Percentiles rank a stretch among this genome's conserved stretches.
Conservation (phyloP, 306 rosid species). For the Hippophae gyantsensis region DNA sequence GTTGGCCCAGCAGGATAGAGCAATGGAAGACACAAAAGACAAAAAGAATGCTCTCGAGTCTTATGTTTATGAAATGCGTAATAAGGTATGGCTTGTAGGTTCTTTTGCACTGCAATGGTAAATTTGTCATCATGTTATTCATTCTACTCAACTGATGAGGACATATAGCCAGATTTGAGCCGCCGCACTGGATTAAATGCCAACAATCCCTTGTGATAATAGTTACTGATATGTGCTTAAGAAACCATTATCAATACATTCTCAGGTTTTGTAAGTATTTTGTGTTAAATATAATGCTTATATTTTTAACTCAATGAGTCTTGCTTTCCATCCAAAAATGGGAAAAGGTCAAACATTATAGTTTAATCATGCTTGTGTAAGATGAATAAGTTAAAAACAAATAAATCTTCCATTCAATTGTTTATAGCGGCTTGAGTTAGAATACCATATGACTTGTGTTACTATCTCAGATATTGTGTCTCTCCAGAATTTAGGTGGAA, state of each 20-base stretch:
- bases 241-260: not conserved
- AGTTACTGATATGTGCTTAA: not conserved
- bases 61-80: slow-evolving; percentile 87
- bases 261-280: not conserved
- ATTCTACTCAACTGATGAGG: slow-evolving; percentile 8
- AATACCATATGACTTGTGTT: too few species aligned
- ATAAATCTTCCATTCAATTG: too few species aligned
- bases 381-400: too few species aligned
- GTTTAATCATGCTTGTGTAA: too few species aligned
- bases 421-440: too few species aligned
- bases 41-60: slow-evolving; percentile 88
- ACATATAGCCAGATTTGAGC: not conserved
- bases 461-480: not conserved
- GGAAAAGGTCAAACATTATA: too few species aligned
- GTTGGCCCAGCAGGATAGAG: slow-evolving; percentile 68
- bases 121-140: slow-evolving; percentile 6
- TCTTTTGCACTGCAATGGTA: slow-evolving; percentile 9
- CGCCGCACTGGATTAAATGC: not conserved
- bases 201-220: not conserved
- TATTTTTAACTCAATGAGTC: not conserved
- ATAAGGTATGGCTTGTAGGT: slow-evolving; percentile 51
- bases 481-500: slow-evolving; percentile 1
- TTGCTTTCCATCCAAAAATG: too few species aligned
- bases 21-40: slow-evolving; percentile 75
- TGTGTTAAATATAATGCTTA: not conserved